Evolutionary conservation across 2,329 filamentous ascomycete species (phyloP).

Genomic region (Pseudopyricularia javanii): DNA sequence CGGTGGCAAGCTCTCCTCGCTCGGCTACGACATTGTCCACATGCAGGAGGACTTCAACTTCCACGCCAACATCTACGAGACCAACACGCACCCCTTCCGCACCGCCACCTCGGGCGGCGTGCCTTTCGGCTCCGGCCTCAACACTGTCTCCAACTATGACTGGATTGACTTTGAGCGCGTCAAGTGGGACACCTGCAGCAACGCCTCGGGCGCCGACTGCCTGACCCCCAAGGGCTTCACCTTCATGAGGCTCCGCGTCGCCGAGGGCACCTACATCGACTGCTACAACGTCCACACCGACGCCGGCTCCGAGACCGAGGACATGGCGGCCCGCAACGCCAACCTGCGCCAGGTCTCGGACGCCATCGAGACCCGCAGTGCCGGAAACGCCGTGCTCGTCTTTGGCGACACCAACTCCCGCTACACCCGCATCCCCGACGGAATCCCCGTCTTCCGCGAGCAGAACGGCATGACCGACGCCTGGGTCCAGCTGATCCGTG

Average conservation of each 20-base stretch:
- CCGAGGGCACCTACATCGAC: slow-evolving; percentile 43
- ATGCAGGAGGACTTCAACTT: slow-evolving; percentile 62
- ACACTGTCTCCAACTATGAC: slow-evolving; percentile 46
- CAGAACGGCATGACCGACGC: slow-evolving; percentile 42
- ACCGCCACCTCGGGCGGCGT: slow-evolving; percentile 55
- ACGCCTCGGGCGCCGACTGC: slow-evolving; percentile 45
- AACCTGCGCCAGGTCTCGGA: slow-evolving; percentile 47
- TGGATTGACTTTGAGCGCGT: slow-evolving; percentile 43
- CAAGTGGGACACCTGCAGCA: slow-evolving; percentile 47
- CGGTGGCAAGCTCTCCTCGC: slow-evolving; percentile 40
- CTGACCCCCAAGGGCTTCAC: slow-evolving; percentile 60
- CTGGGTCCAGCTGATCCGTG: slow-evolving; percentile 44
- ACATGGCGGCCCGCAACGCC: slow-evolving; percentile 41
- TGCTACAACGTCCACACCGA: slow-evolving; percentile 57
- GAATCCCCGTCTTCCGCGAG: slow-evolving; percentile 33
- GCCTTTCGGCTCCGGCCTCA: slow-evolving; percentile 50
- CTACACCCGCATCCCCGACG: slow-evolving; percentile 45
- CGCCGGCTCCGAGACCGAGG: slow-evolving; percentile 38
- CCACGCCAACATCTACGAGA: slow-evolving; percentile 49
- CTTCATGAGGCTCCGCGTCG: slow-evolving; percentile 46
- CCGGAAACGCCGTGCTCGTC: slow-evolving; percentile 49
- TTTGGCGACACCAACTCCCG: slow-evolving; percentile 55
- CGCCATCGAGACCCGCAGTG: slow-evolving; percentile 42
- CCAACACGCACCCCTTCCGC: slow-evolving; percentile 45
- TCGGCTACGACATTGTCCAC: slow-evolving; percentile 50